Conservation (phyloP, 1,284 basidiomycete species). For the Irpex sp. region DNA sequence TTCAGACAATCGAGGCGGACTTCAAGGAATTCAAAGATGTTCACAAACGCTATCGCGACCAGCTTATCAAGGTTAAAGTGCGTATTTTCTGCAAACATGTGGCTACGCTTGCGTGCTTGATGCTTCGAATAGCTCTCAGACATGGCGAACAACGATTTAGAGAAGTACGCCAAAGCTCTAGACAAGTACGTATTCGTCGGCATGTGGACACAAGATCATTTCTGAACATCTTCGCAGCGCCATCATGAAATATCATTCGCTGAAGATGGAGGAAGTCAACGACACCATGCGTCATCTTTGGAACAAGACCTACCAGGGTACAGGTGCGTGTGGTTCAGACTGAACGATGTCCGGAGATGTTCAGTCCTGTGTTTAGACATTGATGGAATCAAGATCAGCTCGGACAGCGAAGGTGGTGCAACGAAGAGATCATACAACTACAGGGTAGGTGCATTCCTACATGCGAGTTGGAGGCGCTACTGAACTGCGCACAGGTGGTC, state of each 20-base stretch:
- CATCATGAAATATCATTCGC: conserved; percentile 97
- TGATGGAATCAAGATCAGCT: conserved; percentile 94
- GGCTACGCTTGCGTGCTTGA: neutral
- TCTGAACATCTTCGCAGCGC: conserved; percentile 49
- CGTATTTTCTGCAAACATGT: neutral
- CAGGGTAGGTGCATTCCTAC: conserved; percentile 49
- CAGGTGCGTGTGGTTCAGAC: conserved; percentile 50
- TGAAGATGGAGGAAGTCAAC: conserved; percentile 99
- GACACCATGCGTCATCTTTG: conserved; percentile 94
- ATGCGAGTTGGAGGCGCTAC: conserved; percentile 2
- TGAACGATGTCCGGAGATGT: conserved; percentile 45
- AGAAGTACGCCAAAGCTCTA: conserved; percentile 95
- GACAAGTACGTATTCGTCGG: conserved; percentile 69
- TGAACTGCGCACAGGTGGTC: conserved; percentile 64
- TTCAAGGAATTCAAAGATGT: conserved; percentile 87
- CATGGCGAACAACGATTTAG: conserved; percentile 92
- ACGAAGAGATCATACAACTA: conserved; percentile 98
- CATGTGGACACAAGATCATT: neutral
- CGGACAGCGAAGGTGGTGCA: conserved; percentile 86
- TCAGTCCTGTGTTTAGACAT: conserved; percentile 39
- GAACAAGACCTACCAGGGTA: conserved; percentile 99
- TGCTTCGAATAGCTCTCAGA: conserved; percentile 71
- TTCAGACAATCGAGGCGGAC: conserved; percentile 69
- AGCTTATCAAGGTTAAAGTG: conserved; percentile 94
- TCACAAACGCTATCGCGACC: conserved; percentile 82